These are phyloP conservation scores for Mycosphaerelloides madeirae DNA, from an alignment of 2,329 filamentous ascomycete genomes.

Conservation along the genomic window DNA sequence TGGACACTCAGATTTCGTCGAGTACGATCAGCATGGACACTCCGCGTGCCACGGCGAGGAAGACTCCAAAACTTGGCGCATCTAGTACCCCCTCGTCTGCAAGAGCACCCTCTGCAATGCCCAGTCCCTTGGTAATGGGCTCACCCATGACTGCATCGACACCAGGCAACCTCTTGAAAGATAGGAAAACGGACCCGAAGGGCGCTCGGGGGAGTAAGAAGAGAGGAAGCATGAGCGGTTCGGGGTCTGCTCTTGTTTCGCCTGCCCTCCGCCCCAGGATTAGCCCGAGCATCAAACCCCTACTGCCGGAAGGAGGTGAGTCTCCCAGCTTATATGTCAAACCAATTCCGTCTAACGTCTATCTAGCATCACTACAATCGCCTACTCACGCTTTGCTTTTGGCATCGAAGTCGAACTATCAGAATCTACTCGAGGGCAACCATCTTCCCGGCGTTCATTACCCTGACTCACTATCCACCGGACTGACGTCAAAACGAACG, in stretches of 20 bases:
- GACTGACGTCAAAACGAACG: constrained; percentile 90
- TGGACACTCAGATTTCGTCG: constrained; percentile 45
- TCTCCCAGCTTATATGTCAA: constrained; percentile 13
- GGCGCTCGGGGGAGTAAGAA: constrained; percentile 55
- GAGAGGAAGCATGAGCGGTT: constrained; percentile 52
- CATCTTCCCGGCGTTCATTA: constrained; percentile 65
- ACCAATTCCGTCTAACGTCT: constrained; percentile 14
- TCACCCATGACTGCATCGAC: constrained; percentile 47
- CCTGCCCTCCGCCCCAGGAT: constrained; percentile 84
- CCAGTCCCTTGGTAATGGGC: constrained; percentile 48
- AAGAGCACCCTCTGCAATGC: constrained; percentile 38
- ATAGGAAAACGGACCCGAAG: constrained; percentile 34
- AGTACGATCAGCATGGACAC: constrained; percentile 47
- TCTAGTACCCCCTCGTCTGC: constrained; percentile 46
- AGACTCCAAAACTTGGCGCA: constrained; percentile 61
- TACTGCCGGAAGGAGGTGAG: constrained; percentile 67
- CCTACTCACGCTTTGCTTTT: constrained; percentile 68
- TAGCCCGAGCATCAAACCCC: constrained; percentile 88
- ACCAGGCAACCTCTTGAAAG: constrained; percentile 26
- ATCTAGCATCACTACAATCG: constrained; percentile 44
- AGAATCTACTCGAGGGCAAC: constrained; percentile 92
- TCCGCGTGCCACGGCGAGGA: constrained; percentile 59
- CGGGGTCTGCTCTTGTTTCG: constrained; percentile 70
- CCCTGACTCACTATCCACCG: constrained; percentile 84
- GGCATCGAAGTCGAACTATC: constrained; percentile 94